Evolutionary conservation across 805 yeast genomes (phyloP).

Genomic region (Debaryomyces castellii): DNA sequence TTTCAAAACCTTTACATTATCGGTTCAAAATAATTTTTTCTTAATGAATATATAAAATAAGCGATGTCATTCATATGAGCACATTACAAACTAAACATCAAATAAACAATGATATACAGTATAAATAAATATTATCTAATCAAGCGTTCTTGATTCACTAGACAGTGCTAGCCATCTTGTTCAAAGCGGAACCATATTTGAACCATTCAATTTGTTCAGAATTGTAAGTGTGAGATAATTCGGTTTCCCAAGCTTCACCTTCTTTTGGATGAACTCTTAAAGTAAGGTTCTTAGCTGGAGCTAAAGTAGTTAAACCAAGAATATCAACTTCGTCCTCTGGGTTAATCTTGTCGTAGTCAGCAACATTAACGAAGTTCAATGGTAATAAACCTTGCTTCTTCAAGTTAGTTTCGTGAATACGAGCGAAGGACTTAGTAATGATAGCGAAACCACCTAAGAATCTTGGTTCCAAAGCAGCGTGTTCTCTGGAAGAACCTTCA

Average conservation of each 20-base stretch:
- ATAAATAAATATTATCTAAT: neutral
- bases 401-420: slow-evolving; percentile 99
- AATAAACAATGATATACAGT: neutral
- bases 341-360: slow-evolving; percentile 90
- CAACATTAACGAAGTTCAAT: slow-evolving; percentile 85
- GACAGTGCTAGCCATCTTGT: slow-evolving; percentile 70
- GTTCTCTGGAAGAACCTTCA: slow-evolving; percentile 99
- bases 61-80: neutral
- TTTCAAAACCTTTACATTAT: no score
- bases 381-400: slow-evolving; percentile 99
- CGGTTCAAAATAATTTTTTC: neutral
- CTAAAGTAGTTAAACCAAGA: slow-evolving; percentile 75
- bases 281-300: slow-evolving; percentile 90
- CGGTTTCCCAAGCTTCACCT: slow-evolving; percentile 85
- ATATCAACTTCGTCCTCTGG: slow-evolving; percentile 89
- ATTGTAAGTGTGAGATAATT: slow-evolving; percentile 95
- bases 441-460: slow-evolving; percentile 98
- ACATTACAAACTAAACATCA: neutral
- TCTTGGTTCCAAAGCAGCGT: slow-evolving; percentile 99
- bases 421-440: slow-evolving; percentile 95
- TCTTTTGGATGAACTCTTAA: slow-evolving; percentile 72
- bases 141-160: slow-evolving; percentile 1
- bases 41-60: neutral
- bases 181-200: slow-evolving; percentile 98
- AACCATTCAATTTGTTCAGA: slow-evolving; percentile 97